Percentiles rank a stretch among this genome's conserved stretches.
These are phyloP conservation scores for Glonium stellatum DNA, from an alignment of 495 filamentous ascomycete genomes.

Conservation along the genomic window DNA sequence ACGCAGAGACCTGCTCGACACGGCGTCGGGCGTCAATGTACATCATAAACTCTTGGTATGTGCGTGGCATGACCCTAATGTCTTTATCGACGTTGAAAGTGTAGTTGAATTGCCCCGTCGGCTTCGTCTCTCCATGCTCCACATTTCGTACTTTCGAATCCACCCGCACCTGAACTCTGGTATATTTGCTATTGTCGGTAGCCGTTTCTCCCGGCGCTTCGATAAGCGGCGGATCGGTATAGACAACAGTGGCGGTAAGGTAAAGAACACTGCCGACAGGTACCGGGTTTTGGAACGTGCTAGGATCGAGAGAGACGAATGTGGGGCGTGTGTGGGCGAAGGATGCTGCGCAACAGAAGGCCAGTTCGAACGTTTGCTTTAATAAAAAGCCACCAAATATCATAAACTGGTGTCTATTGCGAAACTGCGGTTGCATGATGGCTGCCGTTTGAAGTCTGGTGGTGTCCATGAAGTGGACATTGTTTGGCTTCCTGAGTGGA, in stretches of 20 bases:
- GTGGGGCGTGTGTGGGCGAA: constrained; percentile 68
- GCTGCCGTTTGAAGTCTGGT: constrained; percentile 62
- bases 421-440: constrained; percentile 85
- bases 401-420: constrained; percentile 83
- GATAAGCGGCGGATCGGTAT: constrained; percentile 60
- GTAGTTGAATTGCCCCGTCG: constrained; percentile 80
- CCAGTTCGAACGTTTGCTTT: constrained; percentile 75
- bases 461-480: constrained; percentile 59
- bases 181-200: constrained; percentile 44
- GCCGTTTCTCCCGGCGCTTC: constrained; percentile 33
- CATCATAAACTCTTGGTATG: constrained; percentile 72
- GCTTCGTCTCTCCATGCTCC: constrained; percentile 66
- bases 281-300: constrained; percentile 77
- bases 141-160: constrained; percentile 71
- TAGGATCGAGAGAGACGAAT: constrained; percentile 71
- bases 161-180: constrained; percentile 68
- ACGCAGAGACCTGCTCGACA: constrained; percentile 36
- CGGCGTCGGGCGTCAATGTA: constrained; percentile 67
- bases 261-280: constrained; percentile 80
- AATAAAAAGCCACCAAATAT: constrained; percentile 83
- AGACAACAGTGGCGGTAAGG: constrained; percentile 67
- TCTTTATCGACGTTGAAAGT: constrained; percentile 71
- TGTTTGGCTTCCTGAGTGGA: constrained; percentile 50
- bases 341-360: constrained; percentile 80
- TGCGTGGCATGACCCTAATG: constrained; percentile 67